phyloP scores from a whole-genome alignment of 345 rosid species.

The Diplotaxis tenuifolia region DNA sequence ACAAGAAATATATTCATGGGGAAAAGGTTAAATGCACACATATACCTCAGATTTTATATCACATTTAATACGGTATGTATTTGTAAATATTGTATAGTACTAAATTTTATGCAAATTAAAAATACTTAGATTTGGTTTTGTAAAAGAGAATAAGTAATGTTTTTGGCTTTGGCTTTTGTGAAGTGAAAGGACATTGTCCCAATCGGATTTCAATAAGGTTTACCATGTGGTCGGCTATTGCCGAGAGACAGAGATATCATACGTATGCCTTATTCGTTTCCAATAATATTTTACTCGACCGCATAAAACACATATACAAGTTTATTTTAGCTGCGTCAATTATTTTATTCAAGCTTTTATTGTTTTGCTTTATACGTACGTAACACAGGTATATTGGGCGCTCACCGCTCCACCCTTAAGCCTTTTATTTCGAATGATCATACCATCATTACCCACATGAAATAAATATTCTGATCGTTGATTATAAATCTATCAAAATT shows the following conservation, averaged over 20 bases:
- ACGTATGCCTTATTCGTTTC: constrained; percentile 13
- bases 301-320: constrained; percentile 9
- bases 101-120: neutral
- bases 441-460: constrained; percentile 32
- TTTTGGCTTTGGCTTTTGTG: constrained; percentile 26
- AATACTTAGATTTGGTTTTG: neutral
- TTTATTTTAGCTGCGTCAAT: neutral
- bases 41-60: neutral
- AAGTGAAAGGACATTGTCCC: constrained; percentile 28
- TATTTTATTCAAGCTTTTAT: neutral
- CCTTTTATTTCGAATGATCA: constrained; percentile 29
- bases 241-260: constrained; percentile 31
- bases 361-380: neutral
- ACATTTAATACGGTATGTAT: constrained; percentile 15
- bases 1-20: constrained; percentile 1
- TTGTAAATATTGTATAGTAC: neutral
- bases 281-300: constrained; percentile 15
- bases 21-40: constrained; percentile 9
- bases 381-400: constrained; percentile 9
- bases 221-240: constrained; percentile 26
- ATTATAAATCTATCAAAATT: constrained; percentile 6
- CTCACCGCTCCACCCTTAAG: constrained; percentile 17
- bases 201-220: constrained; percentile 28
- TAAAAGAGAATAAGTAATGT: constrained; percentile 3
- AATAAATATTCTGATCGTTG: neutral